Base-by-base conservation (phyloP, 2,329 filamentous ascomycete genomes). In the Botrytis deweyae region DNA sequence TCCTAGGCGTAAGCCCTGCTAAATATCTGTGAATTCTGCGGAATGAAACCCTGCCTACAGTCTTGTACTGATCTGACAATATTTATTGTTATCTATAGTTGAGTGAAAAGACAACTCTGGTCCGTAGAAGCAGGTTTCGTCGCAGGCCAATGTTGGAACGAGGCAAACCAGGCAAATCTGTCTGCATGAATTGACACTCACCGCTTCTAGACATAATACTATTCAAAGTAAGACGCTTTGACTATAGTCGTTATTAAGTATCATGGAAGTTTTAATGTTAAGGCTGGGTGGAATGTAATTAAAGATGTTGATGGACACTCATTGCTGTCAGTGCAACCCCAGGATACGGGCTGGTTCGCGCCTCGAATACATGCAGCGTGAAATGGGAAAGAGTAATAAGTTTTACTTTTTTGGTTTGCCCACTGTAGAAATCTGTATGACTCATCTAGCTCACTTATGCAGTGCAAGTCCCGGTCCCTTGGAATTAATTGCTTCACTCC, bases 1-100 rank as follows among this genome's bases (percentile, higher is more conserved):
- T 59, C 38, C 52, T 70, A 10, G 52, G 40, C 38, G 40, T 70
- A 36, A 70, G 52, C 67, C 52, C 66, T 59, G 40, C 49, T 59
- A 59, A 38, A 68, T 42, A 29, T 29, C 36, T 55, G 40, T n/a
- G 66, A 36, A 46, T 25, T 36, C 49, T 44, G 67, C 55, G 59
- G 10, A n/a, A 40, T n/a, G 29, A 33, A 61, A 38, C 20, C 40
- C 40, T 44, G 36, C 16, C n/a, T 44, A 33, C 20, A 46, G 44
- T 29, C 25, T 38, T 38, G 29, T 10, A 46, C 38, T 55, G 22
- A 22, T 46, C n/a, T 61, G n/a, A 22, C 42, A 62, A 42, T 46
- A n/a, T 70, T n/a, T 25, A 62, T n/a, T 44, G 20, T 20, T 38
- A 46, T 70, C 40, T 42, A 16, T 33, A 38, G 29, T 22, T 14